phyloP scores from a whole-genome alignment of 176 grass and related monocot genomes.

The Avena eriantha region DNA sequence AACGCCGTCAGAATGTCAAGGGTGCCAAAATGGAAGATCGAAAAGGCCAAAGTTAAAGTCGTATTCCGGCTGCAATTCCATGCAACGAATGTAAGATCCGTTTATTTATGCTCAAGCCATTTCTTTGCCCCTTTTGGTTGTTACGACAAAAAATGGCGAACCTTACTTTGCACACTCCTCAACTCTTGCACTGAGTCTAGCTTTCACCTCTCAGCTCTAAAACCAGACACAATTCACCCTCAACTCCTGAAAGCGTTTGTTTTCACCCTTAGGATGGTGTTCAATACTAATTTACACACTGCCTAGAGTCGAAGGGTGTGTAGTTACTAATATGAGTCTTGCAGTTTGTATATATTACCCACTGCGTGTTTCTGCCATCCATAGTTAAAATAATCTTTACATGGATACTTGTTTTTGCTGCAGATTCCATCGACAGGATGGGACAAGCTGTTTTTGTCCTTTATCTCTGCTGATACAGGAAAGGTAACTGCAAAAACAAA shows the following conservation, averaged over 20 bases:
- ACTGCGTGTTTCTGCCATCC: constrained; percentile 8
- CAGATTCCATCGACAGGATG: constrained; percentile 94
- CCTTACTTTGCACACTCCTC: not conserved
- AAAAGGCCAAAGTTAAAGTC: constrained; percentile 98
- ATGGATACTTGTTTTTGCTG: constrained; percentile 47
- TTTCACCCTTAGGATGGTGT: not conserved
- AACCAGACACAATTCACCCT: not conserved
- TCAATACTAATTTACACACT: not conserved
- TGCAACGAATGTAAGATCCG: constrained; percentile 85
- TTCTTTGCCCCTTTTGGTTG: constrained; percentile 46
- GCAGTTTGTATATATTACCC: not conserved
- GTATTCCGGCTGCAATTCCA: constrained; percentile 97
- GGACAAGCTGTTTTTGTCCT: constrained; percentile 97
- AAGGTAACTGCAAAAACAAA: constrained; percentile 95
- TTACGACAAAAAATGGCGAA: constrained; percentile 5
- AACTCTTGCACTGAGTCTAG: not conserved
- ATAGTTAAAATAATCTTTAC: constrained; percentile 9
- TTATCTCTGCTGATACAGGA: constrained; percentile 83
- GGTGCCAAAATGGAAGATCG: constrained; percentile 92
- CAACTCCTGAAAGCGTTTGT: not conserved
- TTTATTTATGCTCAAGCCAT: constrained; percentile 29
- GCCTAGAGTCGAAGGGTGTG: not conserved
- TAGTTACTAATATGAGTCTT: constrained; percentile 25
- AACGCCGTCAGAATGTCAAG: constrained; percentile 73
- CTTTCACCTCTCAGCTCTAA: not conserved